Conservation (phyloP, 805 yeast genomes). For the Tetrapisispora namnaoensis region DNA sequence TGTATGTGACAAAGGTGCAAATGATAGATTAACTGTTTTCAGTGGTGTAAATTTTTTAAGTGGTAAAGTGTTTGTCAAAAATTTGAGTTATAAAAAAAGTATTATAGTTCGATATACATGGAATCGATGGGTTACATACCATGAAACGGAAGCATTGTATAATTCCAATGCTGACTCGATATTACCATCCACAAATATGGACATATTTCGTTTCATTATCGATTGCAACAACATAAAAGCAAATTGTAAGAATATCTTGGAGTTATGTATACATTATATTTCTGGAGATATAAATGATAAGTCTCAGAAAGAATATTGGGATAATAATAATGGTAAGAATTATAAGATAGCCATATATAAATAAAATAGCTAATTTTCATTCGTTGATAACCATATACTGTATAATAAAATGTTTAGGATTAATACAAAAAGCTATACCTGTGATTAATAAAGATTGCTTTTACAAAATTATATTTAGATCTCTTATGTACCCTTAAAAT, state of each 20-base stretch:
- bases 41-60: conserved; percentile 29
- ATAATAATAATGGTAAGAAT: conserved; percentile 24
- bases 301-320: conserved; percentile 23
- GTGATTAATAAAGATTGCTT: too few relatives aligned
- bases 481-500: too few relatives aligned
- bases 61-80: conserved; percentile 75
- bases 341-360: conserved; percentile 13
- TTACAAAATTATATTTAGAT: too few relatives aligned
- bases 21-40: not conserved
- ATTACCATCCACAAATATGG: conserved; percentile 25
- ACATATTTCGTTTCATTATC: conserved; percentile 24
- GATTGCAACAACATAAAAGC: conserved; percentile 12
- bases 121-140: conserved; percentile 64
- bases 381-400: not conserved
- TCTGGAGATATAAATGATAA: conserved; percentile 13
- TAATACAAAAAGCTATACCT: too few relatives aligned
- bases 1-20: not conserved
- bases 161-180: conserved; percentile 22
- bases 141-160: conserved; percentile 26
- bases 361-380: not conserved
- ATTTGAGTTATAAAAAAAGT: conserved; percentile 56
- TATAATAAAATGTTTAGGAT: too few relatives aligned
- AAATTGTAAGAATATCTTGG: conserved; percentile 12
- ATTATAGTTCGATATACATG: conserved; percentile 67
- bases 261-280: conserved; percentile 24